phyloP scores from a whole-genome alignment of 768 basidiomycete genomes.

The Boletus sp. region DNA sequence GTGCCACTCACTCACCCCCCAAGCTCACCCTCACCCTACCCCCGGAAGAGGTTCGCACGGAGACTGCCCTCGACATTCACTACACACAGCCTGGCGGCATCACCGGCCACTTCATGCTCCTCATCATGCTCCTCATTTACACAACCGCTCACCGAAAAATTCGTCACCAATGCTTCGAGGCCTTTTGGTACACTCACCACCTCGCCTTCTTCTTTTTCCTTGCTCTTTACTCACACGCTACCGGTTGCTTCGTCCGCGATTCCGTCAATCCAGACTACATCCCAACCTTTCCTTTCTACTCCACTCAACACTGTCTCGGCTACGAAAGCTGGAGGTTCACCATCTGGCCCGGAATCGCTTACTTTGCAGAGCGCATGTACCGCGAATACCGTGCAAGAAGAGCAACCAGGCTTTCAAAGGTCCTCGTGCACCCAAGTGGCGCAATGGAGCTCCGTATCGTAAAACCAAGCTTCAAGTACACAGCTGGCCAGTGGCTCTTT shows the following conservation, averaged over 20 bases:
- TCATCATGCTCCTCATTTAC: constrained; percentile 93
- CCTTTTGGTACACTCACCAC: constrained; percentile 97
- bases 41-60: constrained; percentile 69
- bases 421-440: constrained; percentile 86
- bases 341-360: constrained; percentile 89
- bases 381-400: constrained; percentile 80
- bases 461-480: constrained; percentile 91
- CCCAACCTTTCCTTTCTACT: constrained; percentile 81
- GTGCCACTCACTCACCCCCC: not conserved
- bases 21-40: not conserved
- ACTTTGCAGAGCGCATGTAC: constrained; percentile 84
- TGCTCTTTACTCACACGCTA: constrained; percentile 85
- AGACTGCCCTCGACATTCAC: constrained; percentile 80
- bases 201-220: constrained; percentile 94
- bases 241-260: constrained; percentile 94
- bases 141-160: constrained; percentile 88
- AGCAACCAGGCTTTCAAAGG: constrained; percentile 77
- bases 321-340: constrained; percentile 90
- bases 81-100: constrained; percentile 90
- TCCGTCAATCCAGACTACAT: constrained; percentile 69
- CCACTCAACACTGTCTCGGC: constrained; percentile 83
- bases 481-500: constrained; percentile 90
- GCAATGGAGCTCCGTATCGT: constrained; percentile 92
- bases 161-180: constrained; percentile 88
- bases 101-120: constrained; percentile 92